A percentile compares a stretch with the other conserved stretches of the same genome.
Conservation (phyloP, 495 filamentous ascomycete species). For the Aspergillus kassunensis region DNA sequence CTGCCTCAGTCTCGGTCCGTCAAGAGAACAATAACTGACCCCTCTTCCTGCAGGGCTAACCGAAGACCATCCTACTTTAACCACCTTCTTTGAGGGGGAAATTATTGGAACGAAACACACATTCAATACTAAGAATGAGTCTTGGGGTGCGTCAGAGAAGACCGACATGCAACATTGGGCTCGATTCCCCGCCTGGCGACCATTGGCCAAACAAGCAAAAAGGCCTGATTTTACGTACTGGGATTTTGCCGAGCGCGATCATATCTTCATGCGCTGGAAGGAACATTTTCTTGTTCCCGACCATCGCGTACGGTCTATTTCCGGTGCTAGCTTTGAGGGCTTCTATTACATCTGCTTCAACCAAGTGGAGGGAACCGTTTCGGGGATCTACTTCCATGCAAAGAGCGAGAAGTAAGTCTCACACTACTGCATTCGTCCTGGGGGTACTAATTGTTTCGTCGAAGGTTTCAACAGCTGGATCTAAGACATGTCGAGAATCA, state of each 20-base stretch:
- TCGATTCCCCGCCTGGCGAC: conserved; percentile 82
- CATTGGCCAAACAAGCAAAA: conserved; percentile 70
- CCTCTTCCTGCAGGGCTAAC: conserved; percentile 64
- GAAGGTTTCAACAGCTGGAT: conserved; percentile 90
- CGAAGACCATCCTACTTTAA: conserved; percentile 90
- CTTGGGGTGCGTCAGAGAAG: conserved; percentile 90
- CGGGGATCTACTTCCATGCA: conserved; percentile 95
- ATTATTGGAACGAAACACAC: conserved; percentile 94
- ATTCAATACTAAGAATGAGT: conserved; percentile 83
- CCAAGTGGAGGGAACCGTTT: conserved; percentile 76
- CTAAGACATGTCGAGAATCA: conserved; percentile 79
- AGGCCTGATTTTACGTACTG: conserved; percentile 70
- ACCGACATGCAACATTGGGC: conserved; percentile 93
- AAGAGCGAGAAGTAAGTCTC: conserved; percentile 87
- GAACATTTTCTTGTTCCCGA: conserved; percentile 97
- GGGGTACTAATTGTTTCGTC: background rate
- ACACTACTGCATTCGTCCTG: background rate
- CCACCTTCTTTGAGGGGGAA: conserved; percentile 97
- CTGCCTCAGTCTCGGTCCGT: background rate
- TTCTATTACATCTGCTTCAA: conserved; percentile 99
- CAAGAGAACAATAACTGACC: conserved; percentile 19
- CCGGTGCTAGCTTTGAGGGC: conserved; percentile 93
- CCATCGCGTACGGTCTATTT: conserved; percentile 83
- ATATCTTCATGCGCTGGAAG: conserved; percentile 99
- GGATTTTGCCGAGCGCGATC: conserved; percentile 69